Conservation (phyloP, 1,284 basidiomycete genomes). For the Ustilago loliicola region DNA sequence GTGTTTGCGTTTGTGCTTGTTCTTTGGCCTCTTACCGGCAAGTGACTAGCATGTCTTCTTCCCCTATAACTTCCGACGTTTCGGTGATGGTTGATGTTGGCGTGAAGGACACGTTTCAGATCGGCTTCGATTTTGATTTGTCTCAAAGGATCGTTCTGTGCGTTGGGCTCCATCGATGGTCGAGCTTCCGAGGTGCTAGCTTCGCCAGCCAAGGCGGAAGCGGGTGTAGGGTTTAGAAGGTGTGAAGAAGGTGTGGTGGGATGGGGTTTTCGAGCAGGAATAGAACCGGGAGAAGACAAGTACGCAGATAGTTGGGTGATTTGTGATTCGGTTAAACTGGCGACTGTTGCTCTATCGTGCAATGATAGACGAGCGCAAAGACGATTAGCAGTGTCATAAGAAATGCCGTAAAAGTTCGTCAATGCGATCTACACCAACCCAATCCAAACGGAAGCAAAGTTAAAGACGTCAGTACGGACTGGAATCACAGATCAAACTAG, state of each 20-base stretch:
- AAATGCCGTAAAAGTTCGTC: conserved; percentile 86
- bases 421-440: conserved; percentile 79
- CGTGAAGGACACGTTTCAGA: conserved; percentile 80
- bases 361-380: conserved; percentile 89
- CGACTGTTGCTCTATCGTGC: conserved; percentile 81
- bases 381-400: conserved; percentile 79
- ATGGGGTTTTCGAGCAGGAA: conserved; percentile 75
- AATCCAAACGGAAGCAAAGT: not conserved
- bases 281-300: conserved; percentile 81
- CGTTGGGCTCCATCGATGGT: conserved; percentile 52
- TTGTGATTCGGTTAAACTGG: conserved; percentile 82
- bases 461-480: not conserved
- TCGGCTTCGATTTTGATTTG: conserved; percentile 85
- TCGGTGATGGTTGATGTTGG: conserved; percentile 89
- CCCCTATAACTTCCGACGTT: conserved; percentile 91
- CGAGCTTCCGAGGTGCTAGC: not conserved
- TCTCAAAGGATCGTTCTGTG: conserved; percentile 74
- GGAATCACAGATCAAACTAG: not conserved
- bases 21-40: conserved; percentile 90
- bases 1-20: conserved; percentile 87
- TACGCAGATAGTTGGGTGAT: conserved; percentile 86
- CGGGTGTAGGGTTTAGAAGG: not conserved
- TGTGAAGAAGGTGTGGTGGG: conserved; percentile 7
- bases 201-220: not conserved
- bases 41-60: conserved; percentile 85